phyloP scores from a whole-genome alignment of 257 asterid species.

The Nicotiana attenuata region DNA sequence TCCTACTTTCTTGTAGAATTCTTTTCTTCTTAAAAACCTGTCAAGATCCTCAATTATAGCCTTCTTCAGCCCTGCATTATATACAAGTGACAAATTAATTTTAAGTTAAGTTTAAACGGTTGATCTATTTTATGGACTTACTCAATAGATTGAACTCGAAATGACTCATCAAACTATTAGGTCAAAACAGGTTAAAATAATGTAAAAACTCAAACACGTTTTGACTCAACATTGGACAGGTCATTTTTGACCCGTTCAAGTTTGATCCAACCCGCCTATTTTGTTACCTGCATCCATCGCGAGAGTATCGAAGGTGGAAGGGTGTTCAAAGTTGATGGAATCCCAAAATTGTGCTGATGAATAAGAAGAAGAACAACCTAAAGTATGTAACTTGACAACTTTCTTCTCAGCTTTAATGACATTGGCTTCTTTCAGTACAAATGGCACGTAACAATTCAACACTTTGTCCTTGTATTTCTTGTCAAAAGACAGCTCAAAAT shows the following conservation, averaged over 20 bases:
- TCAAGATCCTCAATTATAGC: slow-evolving; percentile 52
- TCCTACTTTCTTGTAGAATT: slow-evolving; percentile 65
- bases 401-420: slow-evolving; percentile 39
- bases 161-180: background rate
- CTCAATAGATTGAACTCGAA: no score
- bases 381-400: slow-evolving; percentile 50
- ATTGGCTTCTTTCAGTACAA: slow-evolving; percentile 34
- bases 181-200: background rate
- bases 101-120: no score
- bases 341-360: slow-evolving; percentile 38
- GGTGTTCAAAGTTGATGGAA: slow-evolving; percentile 58
- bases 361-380: slow-evolving; percentile 49
- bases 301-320: slow-evolving; percentile 51
- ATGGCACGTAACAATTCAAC: slow-evolving; percentile 40
- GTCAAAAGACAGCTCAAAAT: slow-evolving; percentile 47
- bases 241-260: background rate
- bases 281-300: slow-evolving; percentile 43
- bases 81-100: background rate
- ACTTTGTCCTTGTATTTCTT: slow-evolving; percentile 41
- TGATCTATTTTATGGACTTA: background rate
- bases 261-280: background rate
- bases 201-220: background rate
- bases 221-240: no score
- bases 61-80: slow-evolving; percentile 18
- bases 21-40: slow-evolving; percentile 49